Base-by-base conservation (phyloP, 805 yeast genomes). In the Ogataea angusta region DNA sequence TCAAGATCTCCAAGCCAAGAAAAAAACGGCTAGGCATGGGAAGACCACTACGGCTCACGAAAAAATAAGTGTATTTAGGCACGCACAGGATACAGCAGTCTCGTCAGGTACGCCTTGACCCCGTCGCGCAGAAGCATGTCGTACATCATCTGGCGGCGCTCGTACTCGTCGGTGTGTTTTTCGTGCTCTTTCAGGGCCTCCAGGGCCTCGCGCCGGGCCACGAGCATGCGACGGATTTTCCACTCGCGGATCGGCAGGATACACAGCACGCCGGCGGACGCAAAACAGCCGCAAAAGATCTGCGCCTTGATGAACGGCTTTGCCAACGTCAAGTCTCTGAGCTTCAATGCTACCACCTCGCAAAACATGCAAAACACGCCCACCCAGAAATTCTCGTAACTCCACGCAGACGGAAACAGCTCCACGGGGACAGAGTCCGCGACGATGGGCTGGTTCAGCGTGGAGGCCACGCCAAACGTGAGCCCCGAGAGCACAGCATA, bases 241-340 rank as follows among this genome's bases (percentile, higher is more conserved):
- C 67, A 66, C 48, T 78, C 82, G 48, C 89, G 65, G 22, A 76
- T 57, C 0, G 75, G 59, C 2, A 77, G 37, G 37, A 52, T 29
- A 29, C 76, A 57, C 17, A 78, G 38, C 1, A 76, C 3, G 3
- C 73, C 58, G 0, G 75, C 74, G 7, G 57, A 62, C 6, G 75
- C 55, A 44, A 72, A 78, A 34, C 73, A 63, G 2, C 86, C 87
- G 5, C 79, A 73, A 50, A 78, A 78, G 2, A 80, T 67, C 52
- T 82, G 88, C 2, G 84, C 69, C 48, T 78, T 70, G 22, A 75
- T 59, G 52, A 73, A 82, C 2, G 85, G 85, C 15, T 27, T 49
- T 1, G 44, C 6, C 6, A 43, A 31, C 6, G 34, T 16, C 18
- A 36, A 23, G 25, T 59, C 46, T 27, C 58, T 43, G 34, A 62